These are phyloP conservation scores for Hericium coralloides DNA, from an alignment of 768 basidiomycete species.

Conservation along the genomic window DNA sequence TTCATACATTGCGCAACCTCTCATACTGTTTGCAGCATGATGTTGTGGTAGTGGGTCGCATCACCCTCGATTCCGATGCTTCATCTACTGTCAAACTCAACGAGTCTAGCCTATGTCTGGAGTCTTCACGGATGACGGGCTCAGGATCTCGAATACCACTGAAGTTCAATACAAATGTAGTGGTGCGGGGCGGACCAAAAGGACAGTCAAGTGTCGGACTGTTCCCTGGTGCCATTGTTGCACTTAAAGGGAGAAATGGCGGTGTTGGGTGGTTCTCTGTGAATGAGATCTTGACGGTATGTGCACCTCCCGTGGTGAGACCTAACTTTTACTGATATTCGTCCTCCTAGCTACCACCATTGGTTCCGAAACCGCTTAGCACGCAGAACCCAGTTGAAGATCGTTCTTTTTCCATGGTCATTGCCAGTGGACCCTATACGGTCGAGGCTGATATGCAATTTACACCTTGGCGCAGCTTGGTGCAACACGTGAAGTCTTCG, in stretches of 20 bases:
- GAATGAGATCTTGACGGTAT: conserved; percentile 71
- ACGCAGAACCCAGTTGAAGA: conserved; percentile 26
- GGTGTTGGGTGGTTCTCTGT: conserved; percentile 84
- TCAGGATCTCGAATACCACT: conserved; percentile 63
- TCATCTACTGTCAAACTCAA: conserved; percentile 54
- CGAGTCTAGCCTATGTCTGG: conserved; percentile 67
- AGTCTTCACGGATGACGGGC: conserved; percentile 73
- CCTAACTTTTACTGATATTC: background rate
- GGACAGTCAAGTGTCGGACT: conserved; percentile 63
- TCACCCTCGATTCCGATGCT: conserved; percentile 48
- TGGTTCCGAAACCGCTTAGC: conserved; percentile 34
- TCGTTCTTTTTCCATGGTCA: conserved; percentile 49
- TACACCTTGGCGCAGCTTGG: conserved; percentile 56
- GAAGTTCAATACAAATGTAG: conserved; percentile 56
- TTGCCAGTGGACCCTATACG: conserved; percentile 86
- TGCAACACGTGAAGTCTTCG: conserved; percentile 47
- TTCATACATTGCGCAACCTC: background rate
- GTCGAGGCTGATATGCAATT: conserved; percentile 68
- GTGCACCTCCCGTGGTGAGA: conserved; percentile 18
- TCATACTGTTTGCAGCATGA: conserved; percentile 23
- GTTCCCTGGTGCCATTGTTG: conserved; percentile 86
- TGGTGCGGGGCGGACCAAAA: conserved; percentile 52
- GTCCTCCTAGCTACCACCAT: conserved; percentile 49
- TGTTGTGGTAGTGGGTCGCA: conserved; percentile 20
- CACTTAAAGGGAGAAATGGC: conserved; percentile 82